Conservation (phyloP, 2,329 filamentous ascomycete species). For the Trichoderma pleuroti region DNA sequence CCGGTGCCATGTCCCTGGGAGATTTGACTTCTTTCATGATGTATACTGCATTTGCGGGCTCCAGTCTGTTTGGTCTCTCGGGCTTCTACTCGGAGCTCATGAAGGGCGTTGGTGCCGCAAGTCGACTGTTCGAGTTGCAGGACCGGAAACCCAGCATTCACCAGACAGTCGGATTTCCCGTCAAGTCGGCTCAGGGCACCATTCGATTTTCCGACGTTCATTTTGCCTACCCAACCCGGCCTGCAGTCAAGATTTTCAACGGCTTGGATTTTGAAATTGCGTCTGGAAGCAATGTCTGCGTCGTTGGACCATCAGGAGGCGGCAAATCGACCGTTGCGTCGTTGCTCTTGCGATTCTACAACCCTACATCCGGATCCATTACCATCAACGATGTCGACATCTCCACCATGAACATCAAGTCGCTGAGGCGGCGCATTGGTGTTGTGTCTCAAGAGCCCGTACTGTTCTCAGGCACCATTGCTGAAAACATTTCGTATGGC, state of each 20-base stretch:
- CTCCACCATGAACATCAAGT: conserved; percentile 85
- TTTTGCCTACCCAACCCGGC: conserved; percentile 91
- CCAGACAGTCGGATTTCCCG: conserved; percentile 76
- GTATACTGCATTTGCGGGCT: conserved; percentile 86
- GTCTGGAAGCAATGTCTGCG: conserved; percentile 89
- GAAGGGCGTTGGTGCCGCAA: conserved; percentile 98
- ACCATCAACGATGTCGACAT: conserved; percentile 83
- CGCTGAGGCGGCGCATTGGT: conserved; percentile 84
- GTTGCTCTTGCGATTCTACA: conserved; percentile 88
- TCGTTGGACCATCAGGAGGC: conserved; percentile 92
- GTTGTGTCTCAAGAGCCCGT: conserved; percentile 96
- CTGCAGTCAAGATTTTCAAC: conserved; percentile 87
- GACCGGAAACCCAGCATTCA: conserved; percentile 83
- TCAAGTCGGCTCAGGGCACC: conserved; percentile 78
- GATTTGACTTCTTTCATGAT: conserved; percentile 96
- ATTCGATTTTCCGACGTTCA: conserved; percentile 84
- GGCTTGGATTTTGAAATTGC: conserved; percentile 87
- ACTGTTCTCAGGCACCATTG: conserved; percentile 77
- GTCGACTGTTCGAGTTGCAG: conserved; percentile 90
- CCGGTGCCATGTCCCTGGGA: conserved; percentile 81
- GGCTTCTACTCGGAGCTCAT: conserved; percentile 98
- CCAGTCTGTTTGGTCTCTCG: conserved; percentile 87
- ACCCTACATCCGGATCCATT: conserved; percentile 72
- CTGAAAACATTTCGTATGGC: conserved; percentile 87
- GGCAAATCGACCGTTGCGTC: conserved; percentile 95